Evolutionary conservation across 169 alveolate species (phyloP).

Genomic region (Cryptosporidium ubiquitum): DNA sequence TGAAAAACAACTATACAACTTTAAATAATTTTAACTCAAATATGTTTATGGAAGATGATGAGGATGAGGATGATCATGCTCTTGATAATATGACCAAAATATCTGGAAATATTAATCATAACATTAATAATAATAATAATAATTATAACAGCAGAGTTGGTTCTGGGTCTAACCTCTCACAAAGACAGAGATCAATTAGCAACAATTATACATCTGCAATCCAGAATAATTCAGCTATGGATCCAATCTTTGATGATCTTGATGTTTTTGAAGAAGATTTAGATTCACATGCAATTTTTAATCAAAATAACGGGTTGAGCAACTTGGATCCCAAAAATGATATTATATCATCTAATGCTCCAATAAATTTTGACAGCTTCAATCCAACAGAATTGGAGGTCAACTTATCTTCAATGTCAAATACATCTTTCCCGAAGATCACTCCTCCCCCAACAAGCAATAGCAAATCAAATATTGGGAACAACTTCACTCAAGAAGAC

Average conservation of each 20-base stretch:
- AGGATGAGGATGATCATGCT: slow-evolving; percentile 36
- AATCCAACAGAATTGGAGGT: slow-evolving; percentile 27
- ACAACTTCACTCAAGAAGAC: background rate
- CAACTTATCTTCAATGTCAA: background rate
- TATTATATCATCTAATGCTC: slow-evolving; percentile 1
- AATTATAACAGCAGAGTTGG: slow-evolving; percentile 1
- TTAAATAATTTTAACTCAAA: slow-evolving; percentile 9
- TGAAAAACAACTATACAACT: slow-evolving; percentile 29
- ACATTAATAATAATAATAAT: background rate
- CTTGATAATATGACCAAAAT: background rate
- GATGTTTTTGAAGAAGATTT: slow-evolving; percentile 69
- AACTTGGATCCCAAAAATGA: background rate
- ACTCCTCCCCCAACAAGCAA: slow-evolving; percentile 34
- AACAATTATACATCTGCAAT: background rate
- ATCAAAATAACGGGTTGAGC: background rate
- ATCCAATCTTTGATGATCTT: slow-evolving; percentile 49
- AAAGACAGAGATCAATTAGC: slow-evolving; percentile 39
- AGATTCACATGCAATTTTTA: slow-evolving; percentile 55
- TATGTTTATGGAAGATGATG: slow-evolving; percentile 70
- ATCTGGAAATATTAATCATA: background rate
- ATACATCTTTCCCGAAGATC: slow-evolving; percentile 47
- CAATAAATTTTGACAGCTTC: slow-evolving; percentile 1
- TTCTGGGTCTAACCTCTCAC: slow-evolving; percentile 24
- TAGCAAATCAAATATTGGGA: background rate
- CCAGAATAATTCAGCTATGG: background rate